Evolutionary conservation across 2,329 filamentous ascomycete genomes (phyloP).

Genomic region (Penicillium brasilianum): DNA sequence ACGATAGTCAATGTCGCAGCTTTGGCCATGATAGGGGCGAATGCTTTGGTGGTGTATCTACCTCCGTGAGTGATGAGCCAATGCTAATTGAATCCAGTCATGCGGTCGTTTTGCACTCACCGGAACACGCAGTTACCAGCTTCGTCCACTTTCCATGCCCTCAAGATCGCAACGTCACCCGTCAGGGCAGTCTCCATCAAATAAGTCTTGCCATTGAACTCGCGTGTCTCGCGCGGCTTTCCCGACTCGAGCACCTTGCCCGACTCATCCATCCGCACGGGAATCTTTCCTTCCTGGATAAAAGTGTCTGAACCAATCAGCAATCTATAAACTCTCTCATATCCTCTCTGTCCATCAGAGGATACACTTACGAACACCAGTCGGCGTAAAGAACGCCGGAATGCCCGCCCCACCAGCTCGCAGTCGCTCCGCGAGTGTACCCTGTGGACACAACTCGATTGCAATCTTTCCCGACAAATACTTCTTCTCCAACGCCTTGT

Average conservation of each 20-base stretch:
- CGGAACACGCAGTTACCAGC: constrained; percentile 81
- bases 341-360: fast-evolving
- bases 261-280: constrained; percentile 83
- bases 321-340: neutral
- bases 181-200: constrained; percentile 78
- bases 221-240: constrained; percentile 69
- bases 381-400: constrained; percentile 80
- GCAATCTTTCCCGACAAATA: constrained; percentile 76
- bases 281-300: constrained; percentile 48
- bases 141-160: constrained; percentile 76
- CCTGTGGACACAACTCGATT: constrained; percentile 77
- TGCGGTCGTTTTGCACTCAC: constrained; percentile 42
- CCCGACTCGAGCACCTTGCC: constrained; percentile 75
- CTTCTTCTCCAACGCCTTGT: constrained; percentile 75
- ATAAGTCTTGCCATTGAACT: constrained; percentile 74
- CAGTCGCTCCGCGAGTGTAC: constrained; percentile 58
- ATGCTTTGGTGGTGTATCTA: constrained; percentile 73
- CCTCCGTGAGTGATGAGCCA: neutral
- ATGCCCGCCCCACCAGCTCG: constrained; percentile 76
- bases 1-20: constrained; percentile 79
- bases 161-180: constrained; percentile 77
- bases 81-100: neutral
- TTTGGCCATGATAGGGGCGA: constrained; percentile 79
- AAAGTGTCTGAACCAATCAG: constrained; percentile 36
- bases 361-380: constrained; percentile 63